Evolutionary conservation across 257 asterid genomes (phyloP), one percentile per base, ranked within the genome.

Genomic region (Anisodus tanguticus): DNA sequence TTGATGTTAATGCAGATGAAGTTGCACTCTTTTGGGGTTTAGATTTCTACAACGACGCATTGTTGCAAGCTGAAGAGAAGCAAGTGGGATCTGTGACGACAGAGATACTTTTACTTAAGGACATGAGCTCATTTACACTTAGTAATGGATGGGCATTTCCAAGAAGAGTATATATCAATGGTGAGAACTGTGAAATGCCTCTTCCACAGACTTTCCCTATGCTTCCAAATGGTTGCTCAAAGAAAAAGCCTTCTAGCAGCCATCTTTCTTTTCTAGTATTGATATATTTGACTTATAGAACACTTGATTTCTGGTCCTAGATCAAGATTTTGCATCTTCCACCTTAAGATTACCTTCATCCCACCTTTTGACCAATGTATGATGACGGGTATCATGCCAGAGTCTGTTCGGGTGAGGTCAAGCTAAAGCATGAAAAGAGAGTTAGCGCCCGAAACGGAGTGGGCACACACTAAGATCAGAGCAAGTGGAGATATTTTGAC

Each of bases 71-170:
- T 9, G 84, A 88, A 62, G 84, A 90, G 69, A 41, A 57, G 19
- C 84, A 86, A 70, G 45, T 90, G 11, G 95, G 95, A 77, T 91
- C 93, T 58, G 97, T 88, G 81, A 89, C 90, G 1, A 90, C 95
- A 68, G 98, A 91, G 82, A 85, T 94, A 80, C 91, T 94, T 37
- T 5, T 94, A 85, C 86, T 54, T 13, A 92, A 92, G 87, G 91
- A 94, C 86, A 63, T 84, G 70, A 64, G 55, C 35, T 84, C 93
- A 49, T 94, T 94, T 67, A 94, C 93, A 3, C 86, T 92, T 4
- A 86, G 93, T 5, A 90, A 90, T 83, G 98, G 95, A 9, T 94
- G 98, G 97, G 93, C 89, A 5, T 89, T 92, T 84, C 98, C 98
- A 6, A 91, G 95, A 84, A 88, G 87, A 72, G 83, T 94, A 85